Percentiles rank a stretch among this genome's conserved stretches.
Conservation (phyloP, 306 rosid species). For the Hylodesmum podocarpum region DNA sequence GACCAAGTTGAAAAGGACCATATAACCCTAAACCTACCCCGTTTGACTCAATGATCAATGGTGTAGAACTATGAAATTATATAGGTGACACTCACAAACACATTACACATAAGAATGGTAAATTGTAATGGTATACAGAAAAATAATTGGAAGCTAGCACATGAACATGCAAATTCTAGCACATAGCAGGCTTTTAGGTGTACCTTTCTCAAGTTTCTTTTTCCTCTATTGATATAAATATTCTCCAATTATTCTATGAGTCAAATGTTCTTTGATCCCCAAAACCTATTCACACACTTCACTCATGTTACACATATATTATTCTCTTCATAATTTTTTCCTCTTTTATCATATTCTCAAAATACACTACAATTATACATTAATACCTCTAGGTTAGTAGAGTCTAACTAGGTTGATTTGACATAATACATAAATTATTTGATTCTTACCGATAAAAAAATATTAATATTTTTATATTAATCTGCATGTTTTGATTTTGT, state of each 20-base stretch:
- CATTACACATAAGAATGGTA: neutral
- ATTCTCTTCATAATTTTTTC: neutral
- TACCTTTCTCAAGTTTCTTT: slow-evolving; percentile 47
- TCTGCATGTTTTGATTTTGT: no score
- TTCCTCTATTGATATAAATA: slow-evolving; percentile 43
- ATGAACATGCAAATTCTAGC: slow-evolving; percentile 43
- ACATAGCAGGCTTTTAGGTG: slow-evolving; percentile 53
- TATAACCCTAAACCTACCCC: slow-evolving; percentile 42
- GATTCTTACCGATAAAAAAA: no score
- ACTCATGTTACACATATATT: neutral
- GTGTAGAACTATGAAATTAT: neutral
- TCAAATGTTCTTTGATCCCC: slow-evolving; percentile 61
- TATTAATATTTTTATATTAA: no score
- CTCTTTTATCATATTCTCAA: slow-evolving; percentile 13
- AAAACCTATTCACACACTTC: slow-evolving; percentile 32
- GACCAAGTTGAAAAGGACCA: slow-evolving; percentile 22
- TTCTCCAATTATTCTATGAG: slow-evolving; percentile 52
- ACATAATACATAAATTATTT: no score
- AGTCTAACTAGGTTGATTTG: no score
- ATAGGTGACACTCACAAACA: neutral
- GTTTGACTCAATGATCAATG: slow-evolving; percentile 37
- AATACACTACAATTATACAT: neutral
- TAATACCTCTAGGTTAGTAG: no score
- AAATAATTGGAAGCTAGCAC: slow-evolving; percentile 39
- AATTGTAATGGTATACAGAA: slow-evolving; percentile 22